phyloP scores from a whole-genome alignment of 306 rosid species.

The Sophora flavescens region DNA sequence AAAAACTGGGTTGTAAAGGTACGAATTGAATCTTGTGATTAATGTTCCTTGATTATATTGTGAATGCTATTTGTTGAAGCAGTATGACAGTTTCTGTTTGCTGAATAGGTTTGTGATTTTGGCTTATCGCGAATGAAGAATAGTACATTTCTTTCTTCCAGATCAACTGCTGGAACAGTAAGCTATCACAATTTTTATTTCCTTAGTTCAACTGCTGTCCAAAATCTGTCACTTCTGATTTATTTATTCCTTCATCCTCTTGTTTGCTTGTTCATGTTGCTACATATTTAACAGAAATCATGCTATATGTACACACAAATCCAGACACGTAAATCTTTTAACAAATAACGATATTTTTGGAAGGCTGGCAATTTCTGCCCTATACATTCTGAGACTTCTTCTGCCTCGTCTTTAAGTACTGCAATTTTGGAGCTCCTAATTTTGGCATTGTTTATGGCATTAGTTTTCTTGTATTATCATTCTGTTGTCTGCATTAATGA shows the following conservation, averaged over 20 bases:
- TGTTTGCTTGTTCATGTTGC: constrained; percentile 3
- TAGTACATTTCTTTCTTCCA: constrained; percentile 96
- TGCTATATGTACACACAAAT: constrained; percentile 17
- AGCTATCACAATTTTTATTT: constrained; percentile 49
- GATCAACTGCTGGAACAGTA: constrained; percentile 99
- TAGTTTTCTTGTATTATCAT: constrained; percentile 40
- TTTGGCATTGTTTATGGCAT: constrained; percentile 20
- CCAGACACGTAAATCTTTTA: constrained; percentile 13
- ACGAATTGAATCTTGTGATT: constrained; percentile 36
- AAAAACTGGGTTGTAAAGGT: constrained; percentile 99
- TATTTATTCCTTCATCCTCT: constrained; percentile 33
- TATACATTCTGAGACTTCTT: background rate
- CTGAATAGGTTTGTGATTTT: constrained; percentile 90
- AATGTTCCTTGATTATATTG: constrained; percentile 14
- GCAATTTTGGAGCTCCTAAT: constrained; percentile 24
- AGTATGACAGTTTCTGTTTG: constrained; percentile 28
- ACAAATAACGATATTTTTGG: background rate
- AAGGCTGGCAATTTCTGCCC: background rate
- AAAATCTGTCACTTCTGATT: constrained; percentile 1
- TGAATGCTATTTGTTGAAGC: constrained; percentile 40
- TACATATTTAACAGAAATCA: constrained; percentile 2
- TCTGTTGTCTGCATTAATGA: constrained; percentile 13
- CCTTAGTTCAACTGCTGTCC: constrained; percentile 17
- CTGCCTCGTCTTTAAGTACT: constrained; percentile 8
- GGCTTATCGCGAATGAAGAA: constrained; percentile 93